These are phyloP conservation scores for Gastrolobium villosum DNA, from an alignment of 306 rosid species.

Conservation along the genomic window DNA sequence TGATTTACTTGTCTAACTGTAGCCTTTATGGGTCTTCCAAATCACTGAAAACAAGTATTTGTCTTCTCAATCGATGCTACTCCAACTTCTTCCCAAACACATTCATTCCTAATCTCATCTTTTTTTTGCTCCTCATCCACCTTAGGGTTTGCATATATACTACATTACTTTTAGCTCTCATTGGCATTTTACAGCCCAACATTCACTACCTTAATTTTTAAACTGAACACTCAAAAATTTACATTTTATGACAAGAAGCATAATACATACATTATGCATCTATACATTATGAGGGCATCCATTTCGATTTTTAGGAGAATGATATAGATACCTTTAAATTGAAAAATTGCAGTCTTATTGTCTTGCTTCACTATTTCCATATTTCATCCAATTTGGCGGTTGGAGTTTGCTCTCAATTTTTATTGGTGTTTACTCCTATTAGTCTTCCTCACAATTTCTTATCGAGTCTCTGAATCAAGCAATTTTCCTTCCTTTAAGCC, in stretches of 20 bases:
- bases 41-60: not conserved
- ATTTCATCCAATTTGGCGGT: no score
- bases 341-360: no score
- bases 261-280: not conserved
- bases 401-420: no score
- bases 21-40: not conserved
- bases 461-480: no score
- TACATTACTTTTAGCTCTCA: not conserved
- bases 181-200: not conserved
- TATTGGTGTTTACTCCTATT: no score
- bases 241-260: not conserved
- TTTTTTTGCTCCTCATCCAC: not conserved
- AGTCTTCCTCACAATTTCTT: no score
- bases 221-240: not conserved
- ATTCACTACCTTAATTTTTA: constrained; percentile 1
- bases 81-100: not conserved
- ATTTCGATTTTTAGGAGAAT: not conserved
- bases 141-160: not conserved
- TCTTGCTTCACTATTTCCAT: no score
- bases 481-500: no score
- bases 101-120: not conserved
- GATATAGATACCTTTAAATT: no score
- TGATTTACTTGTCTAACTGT: constrained; percentile 3
- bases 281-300: not conserved
- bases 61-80: not conserved